Conservation (phyloP, 768 basidiomycete species). For the Podaxis mareebaensis region DNA sequence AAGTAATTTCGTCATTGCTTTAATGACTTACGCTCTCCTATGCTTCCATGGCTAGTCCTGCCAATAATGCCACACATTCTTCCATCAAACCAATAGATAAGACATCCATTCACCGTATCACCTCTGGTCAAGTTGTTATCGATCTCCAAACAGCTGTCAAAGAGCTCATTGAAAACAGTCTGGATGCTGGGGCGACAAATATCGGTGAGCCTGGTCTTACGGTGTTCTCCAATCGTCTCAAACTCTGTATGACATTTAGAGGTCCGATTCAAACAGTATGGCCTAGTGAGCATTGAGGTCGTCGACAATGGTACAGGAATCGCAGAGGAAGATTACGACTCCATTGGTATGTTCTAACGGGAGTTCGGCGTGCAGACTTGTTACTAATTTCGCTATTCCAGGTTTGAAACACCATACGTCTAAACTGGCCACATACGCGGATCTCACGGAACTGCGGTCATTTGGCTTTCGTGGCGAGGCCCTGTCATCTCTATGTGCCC, state of each 20-base stretch:
- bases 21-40: no score
- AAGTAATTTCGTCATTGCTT: no score
- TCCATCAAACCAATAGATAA: slow-evolving; percentile 66
- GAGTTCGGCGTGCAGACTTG: not conserved
- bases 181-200: slow-evolving; percentile 88
- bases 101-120: slow-evolving; percentile 81
- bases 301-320: slow-evolving; percentile 94
- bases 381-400: slow-evolving; percentile 28
- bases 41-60: not conserved
- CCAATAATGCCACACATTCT: not conserved
- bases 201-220: slow-evolving; percentile 57
- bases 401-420: slow-evolving; percentile 94
- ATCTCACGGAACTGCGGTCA: slow-evolving; percentile 70
- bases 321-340: slow-evolving; percentile 69
- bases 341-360: slow-evolving; percentile 58
- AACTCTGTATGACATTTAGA: slow-evolving; percentile 46
- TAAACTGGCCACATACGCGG: slow-evolving; percentile 76
- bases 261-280: slow-evolving; percentile 87
- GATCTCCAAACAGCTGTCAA: slow-evolving; percentile 94
- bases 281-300: slow-evolving; percentile 81
- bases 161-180: slow-evolving; percentile 93
- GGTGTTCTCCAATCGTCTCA: no score
- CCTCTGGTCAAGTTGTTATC: slow-evolving; percentile 93
- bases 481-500: slow-evolving; percentile 87
- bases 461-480: slow-evolving; percentile 98